These are phyloP conservation scores for Yarrowia keelungensis DNA, from an alignment of 805 yeast genomes.

Conservation along the genomic window DNA sequence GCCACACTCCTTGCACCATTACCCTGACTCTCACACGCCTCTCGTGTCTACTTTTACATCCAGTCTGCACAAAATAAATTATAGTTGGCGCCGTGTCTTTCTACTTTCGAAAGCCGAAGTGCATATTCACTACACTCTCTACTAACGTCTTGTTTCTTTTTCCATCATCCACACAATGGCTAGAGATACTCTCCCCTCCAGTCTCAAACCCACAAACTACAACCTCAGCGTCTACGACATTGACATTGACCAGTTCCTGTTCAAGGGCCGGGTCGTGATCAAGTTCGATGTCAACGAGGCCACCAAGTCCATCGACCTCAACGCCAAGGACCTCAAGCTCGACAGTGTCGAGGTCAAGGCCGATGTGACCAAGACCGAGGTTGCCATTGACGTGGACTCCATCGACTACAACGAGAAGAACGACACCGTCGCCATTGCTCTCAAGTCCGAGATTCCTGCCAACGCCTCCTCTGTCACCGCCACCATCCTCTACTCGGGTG, in stretches of 20 bases:
- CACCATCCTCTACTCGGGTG: conserved; percentile 63
- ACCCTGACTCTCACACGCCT: background rate
- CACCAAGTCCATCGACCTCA: conserved; percentile 63
- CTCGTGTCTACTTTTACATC: conserved; percentile 1
- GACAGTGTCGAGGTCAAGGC: conserved; percentile 49
- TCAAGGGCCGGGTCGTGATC: conserved; percentile 51
- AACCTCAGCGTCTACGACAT: conserved; percentile 67
- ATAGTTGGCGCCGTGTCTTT: conserved; percentile 33
- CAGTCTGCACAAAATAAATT: conserved; percentile 7
- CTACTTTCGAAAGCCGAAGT: conserved; percentile 19
- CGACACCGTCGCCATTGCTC: conserved; percentile 66
- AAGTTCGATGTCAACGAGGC: conserved; percentile 54
- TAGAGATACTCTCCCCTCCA: conserved; percentile 62
- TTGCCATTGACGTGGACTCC: conserved; percentile 46
- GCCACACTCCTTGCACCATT: background rate
- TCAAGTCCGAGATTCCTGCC: conserved; percentile 52
- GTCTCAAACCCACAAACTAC: conserved; percentile 78
- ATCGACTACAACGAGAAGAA: conserved; percentile 54
- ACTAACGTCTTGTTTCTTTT: background rate
- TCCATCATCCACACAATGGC: conserved; percentile 39
- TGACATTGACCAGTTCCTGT: conserved; percentile 54
- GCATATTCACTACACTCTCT: background rate
- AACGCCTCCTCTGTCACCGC: conserved; percentile 55
- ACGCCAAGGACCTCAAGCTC: conserved; percentile 63
- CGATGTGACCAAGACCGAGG: conserved; percentile 43